Evolutionary conservation across 768 basidiomycete species (phyloP).

Genomic region (Auriscalpium microsporum): DNA sequence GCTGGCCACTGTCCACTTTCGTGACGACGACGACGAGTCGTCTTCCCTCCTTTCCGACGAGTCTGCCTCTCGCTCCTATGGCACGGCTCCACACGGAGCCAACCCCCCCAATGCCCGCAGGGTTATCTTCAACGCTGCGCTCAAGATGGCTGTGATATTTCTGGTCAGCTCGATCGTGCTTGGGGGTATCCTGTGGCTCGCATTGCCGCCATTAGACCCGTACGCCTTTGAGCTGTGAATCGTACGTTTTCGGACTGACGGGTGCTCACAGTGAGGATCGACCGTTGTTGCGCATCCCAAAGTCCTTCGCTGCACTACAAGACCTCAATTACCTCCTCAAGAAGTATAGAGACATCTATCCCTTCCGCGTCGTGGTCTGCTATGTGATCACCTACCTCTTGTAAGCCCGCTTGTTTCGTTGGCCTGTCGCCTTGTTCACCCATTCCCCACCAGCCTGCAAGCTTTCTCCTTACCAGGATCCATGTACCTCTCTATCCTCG

Average conservation of each 20-base stretch:
- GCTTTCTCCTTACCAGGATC: constrained; percentile 95
- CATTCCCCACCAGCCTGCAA: constrained; percentile 57
- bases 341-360: constrained; percentile 88
- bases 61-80: constrained; percentile 24
- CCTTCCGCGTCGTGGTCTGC: constrained; percentile 75
- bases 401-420: constrained; percentile 40
- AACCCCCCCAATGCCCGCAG: constrained; percentile 36
- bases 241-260: not conserved
- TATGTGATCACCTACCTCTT: constrained; percentile 89
- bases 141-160: constrained; percentile 82
- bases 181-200: constrained; percentile 70
- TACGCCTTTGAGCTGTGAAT: constrained; percentile 31
- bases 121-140: constrained; percentile 68
- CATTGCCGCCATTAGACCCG: constrained; percentile 74
- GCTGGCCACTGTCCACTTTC: constrained; percentile 45
- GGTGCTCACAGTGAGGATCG: constrained; percentile 56
- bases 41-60: constrained; percentile 23
- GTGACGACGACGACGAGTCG: constrained; percentile 9
- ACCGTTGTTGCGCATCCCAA: constrained; percentile 71
- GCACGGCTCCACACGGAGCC: constrained; percentile 8
- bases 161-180: constrained; percentile 59
- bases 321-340: constrained; percentile 77
- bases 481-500: constrained; percentile 96
- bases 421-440: constrained; percentile 3
- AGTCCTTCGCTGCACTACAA: constrained; percentile 81